Evolutionary conservation across 169 alveolate species (phyloP).

Genomic region (Eimeria maxima): DNA sequence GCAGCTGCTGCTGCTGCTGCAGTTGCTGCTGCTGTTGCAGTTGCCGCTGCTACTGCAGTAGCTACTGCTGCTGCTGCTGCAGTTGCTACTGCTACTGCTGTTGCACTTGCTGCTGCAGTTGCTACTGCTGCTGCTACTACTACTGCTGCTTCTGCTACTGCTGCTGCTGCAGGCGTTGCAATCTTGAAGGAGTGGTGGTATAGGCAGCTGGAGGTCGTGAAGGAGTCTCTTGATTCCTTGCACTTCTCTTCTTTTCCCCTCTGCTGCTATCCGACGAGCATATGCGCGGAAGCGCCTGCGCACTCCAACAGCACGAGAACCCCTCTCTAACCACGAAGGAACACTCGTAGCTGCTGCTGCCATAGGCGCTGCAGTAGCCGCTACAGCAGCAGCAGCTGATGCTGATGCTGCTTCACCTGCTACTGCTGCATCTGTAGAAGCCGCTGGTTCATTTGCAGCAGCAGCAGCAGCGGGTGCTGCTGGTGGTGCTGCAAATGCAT

Average conservation of each 20-base stretch:
- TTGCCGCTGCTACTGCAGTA: background rate
- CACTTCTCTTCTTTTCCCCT: background rate
- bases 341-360: background rate
- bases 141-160: background rate
- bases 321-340: background rate
- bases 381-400: too few species aligned
- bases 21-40: background rate
- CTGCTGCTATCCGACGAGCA: background rate
- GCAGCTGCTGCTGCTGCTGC: background rate
- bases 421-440: too few species aligned
- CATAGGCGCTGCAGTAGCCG: background rate
- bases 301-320: background rate
- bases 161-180: background rate
- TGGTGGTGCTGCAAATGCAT: too few species aligned
- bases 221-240: background rate
- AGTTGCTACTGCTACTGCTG: background rate
- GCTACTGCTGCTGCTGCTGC: background rate
- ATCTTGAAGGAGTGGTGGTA: background rate
- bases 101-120: background rate
- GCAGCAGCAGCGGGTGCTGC: too few species aligned
- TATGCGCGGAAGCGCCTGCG: conserved; percentile 13
- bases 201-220: conserved; percentile 9
- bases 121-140: conserved; percentile 2
- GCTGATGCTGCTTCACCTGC: too few species aligned
- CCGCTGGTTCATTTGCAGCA: too few species aligned